phyloP scores from a whole-genome alignment of 352 stramenopile species.

The Blastocystis sp. region DNA sequence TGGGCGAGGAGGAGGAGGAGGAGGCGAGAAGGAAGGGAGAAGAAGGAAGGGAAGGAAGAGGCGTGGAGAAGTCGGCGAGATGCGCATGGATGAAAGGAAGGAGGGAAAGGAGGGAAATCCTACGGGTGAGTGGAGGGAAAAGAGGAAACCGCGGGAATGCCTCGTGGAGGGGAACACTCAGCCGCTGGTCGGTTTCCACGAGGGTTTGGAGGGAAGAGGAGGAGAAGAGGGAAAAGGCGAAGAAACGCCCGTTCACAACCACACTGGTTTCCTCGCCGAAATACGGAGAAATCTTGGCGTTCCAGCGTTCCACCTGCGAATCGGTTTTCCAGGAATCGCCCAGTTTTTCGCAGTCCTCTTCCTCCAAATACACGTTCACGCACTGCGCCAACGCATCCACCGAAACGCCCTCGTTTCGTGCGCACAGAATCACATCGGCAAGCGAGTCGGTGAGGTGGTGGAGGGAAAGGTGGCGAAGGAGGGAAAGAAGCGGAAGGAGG shows the following conservation, averaged over 20 bases:
- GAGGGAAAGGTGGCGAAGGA: background rate
- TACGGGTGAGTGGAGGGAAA: background rate
- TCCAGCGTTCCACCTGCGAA: background rate
- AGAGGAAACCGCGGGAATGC: background rate
- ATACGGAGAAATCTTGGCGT: background rate
- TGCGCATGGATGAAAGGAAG: background rate
- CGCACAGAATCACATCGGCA: conserved; percentile 3
- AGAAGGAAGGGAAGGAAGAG: conserved; percentile 72
- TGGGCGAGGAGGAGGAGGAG: conserved; percentile 73
- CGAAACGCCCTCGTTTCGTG: background rate
- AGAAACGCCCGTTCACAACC: conserved; percentile 11
- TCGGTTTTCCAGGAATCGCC: conserved; percentile 40
- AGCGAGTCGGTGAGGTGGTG: background rate
- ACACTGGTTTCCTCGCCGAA: background rate
- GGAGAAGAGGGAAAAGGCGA: background rate
- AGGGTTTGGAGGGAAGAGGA: background rate
- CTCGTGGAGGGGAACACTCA: background rate
- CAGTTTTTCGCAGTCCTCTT: background rate
- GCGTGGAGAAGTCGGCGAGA: conserved; percentile 54
- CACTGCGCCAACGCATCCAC: background rate
- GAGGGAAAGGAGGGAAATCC: background rate
- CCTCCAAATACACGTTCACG: conserved; percentile 33
- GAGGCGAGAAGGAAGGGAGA: conserved; percentile 71
- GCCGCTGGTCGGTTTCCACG: background rate
- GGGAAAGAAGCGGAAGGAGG: background rate